These are phyloP conservation scores for Symbiodinium pilosum DNA, from an alignment of 73 alveolate species.

Conservation along the genomic window DNA sequence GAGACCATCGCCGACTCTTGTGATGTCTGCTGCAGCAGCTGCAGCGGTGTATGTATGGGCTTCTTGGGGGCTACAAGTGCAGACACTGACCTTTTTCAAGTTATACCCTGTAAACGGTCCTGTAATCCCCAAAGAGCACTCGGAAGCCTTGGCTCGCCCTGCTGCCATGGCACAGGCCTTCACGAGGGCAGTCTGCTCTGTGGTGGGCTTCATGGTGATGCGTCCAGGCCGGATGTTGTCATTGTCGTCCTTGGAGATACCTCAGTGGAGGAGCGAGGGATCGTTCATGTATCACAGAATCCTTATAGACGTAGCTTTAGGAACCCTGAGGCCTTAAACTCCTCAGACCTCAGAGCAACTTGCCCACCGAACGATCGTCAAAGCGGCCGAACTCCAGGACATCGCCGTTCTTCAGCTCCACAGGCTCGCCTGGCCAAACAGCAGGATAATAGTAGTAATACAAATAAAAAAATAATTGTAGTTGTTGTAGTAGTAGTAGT, in stretches of 20 bases:
- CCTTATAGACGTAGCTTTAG: too few relatives aligned
- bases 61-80: background rate
- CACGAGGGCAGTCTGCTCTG: conserved; percentile 92
- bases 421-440: conserved; percentile 46
- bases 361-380: background rate
- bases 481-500: too few relatives aligned
- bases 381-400: conserved; percentile 76
- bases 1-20: too few relatives aligned
- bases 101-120: background rate
- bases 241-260: conserved; percentile 68
- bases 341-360: too few relatives aligned
- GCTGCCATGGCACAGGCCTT: conserved; percentile 39
- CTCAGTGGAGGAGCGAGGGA: background rate
- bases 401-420: conserved; percentile 88
- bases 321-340: too few relatives aligned
- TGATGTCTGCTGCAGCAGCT: background rate
- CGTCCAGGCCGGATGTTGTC: conserved; percentile 92
- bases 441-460: too few relatives aligned
- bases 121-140: too few relatives aligned
- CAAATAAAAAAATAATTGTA: too few relatives aligned
- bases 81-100: background rate
- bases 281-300: too few relatives aligned
- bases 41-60: background rate
- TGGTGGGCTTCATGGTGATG: conserved; percentile 93
- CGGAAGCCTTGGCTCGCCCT: background rate